Evolutionary conservation across 352 stramenopile genomes (phyloP).

Genomic region (Pythium phragmitis): DNA sequence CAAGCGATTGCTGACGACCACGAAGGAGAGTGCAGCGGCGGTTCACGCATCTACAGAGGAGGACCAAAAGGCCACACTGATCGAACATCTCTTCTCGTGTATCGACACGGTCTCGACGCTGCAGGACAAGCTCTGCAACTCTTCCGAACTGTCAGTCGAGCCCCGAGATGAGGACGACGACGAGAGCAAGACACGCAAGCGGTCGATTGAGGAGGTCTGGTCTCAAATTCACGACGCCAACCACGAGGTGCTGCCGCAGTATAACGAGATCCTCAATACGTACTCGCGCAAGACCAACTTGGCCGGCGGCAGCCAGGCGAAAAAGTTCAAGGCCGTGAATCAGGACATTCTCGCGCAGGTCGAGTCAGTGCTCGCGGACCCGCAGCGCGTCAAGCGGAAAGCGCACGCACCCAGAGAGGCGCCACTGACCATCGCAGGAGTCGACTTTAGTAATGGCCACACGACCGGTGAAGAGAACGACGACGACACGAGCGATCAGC

Average conservation of each 20-base stretch:
- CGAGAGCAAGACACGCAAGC: constrained; percentile 64
- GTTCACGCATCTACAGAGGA: constrained; percentile 12
- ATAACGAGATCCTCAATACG: constrained; percentile 83
- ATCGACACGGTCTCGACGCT: constrained; percentile 63
- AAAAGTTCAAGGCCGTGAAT: constrained; percentile 90
- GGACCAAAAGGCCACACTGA: constrained; percentile 39
- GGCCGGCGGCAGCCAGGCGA: constrained; percentile 55
- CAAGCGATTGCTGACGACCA: constrained; percentile 62
- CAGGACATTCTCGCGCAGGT: constrained; percentile 85
- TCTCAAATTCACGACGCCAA: constrained; percentile 41
- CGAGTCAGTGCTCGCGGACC: constrained; percentile 79
- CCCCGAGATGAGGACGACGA: constrained; percentile 3
- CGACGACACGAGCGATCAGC: constrained; percentile 35
- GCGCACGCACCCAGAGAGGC: constrained; percentile 63
- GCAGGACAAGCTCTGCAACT: constrained; percentile 71
- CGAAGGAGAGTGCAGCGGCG: constrained; percentile 37
- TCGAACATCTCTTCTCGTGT: constrained; percentile 53
- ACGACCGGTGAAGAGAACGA: constrained; percentile 37
- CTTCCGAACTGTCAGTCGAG: constrained; percentile 42
- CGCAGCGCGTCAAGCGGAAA: constrained; percentile 82
- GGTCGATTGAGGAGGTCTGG: constrained; percentile 60
- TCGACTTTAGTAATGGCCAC: constrained; percentile 19
- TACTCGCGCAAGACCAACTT: constrained; percentile 76
- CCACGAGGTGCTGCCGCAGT: constrained; percentile 57
- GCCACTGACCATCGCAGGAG: constrained; percentile 12